Conservation (phyloP, 306 rosid species). For the Begonia masoniana region DNA sequence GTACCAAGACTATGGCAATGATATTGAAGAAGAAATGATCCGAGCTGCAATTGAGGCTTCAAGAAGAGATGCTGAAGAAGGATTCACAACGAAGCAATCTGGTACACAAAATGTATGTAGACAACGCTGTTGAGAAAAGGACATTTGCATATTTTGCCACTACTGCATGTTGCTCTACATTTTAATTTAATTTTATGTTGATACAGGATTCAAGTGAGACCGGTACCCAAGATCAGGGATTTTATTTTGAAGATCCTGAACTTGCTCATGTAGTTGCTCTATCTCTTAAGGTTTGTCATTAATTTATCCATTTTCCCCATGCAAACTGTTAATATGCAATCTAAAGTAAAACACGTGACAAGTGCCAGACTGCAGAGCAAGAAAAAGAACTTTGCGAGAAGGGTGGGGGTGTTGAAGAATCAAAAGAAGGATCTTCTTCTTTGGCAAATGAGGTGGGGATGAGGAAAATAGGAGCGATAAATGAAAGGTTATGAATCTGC, state of each 20-base stretch:
- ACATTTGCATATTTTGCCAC: neutral
- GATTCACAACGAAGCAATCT: constrained; percentile 23
- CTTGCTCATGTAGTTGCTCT: constrained; percentile 77
- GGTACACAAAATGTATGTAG: constrained; percentile 35
- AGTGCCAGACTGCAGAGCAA: constrained; percentile 54
- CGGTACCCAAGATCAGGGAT: constrained; percentile 32
- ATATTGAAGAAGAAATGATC: constrained; percentile 92
- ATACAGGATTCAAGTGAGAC: constrained; percentile 41
- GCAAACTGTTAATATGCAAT: constrained; percentile 11
- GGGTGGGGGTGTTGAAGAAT: constrained; percentile 23
- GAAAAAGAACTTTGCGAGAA: constrained; percentile 40
- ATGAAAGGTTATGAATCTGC: constrained; percentile 47
- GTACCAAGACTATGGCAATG: constrained; percentile 43
- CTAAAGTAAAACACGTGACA: no score
- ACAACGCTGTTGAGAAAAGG: neutral
- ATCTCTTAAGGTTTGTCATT: constrained; percentile 50
- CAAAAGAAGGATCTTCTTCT: constrained; percentile 30
- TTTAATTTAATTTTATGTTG: constrained; percentile 18
- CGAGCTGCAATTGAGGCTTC: constrained; percentile 97
- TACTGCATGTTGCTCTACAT: constrained; percentile 7
- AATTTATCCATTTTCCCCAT: constrained; percentile 5
- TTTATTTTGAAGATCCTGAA: constrained; percentile 53
- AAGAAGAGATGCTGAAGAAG: constrained; percentile 50
- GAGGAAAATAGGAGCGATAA: constrained; percentile 22
- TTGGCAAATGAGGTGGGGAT: constrained; percentile 32